These are phyloP conservation scores for Pilaira anomala DNA, from an alignment of 192 early-diverging fungal species.

Conservation along the genomic window DNA sequence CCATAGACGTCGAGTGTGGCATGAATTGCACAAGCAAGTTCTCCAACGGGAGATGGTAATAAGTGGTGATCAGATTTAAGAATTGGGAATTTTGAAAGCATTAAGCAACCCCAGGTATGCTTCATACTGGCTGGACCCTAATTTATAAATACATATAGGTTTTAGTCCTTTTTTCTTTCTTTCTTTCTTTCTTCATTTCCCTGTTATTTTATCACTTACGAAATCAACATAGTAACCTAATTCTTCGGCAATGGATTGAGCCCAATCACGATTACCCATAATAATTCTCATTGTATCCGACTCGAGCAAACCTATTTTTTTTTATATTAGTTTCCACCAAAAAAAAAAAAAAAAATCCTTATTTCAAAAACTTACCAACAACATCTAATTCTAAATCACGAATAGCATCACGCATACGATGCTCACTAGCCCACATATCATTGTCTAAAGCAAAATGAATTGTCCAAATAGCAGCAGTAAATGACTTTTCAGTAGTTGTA, in stretches of 20 bases:
- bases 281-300: slow-evolving; percentile 78
- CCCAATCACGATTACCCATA: slow-evolving; percentile 82
- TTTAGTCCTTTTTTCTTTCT: background rate
- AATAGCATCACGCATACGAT: slow-evolving; percentile 68
- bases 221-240: slow-evolving; percentile 77
- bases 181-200: too few relatives aligned
- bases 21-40: slow-evolving; percentile 82
- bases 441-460: slow-evolving; percentile 86
- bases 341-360: background rate
- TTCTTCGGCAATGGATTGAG: slow-evolving; percentile 74
- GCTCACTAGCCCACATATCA: slow-evolving; percentile 79
- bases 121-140: slow-evolving; percentile 76
- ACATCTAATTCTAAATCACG: slow-evolving; percentile 79
- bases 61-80: slow-evolving; percentile 67
- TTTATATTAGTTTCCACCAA: background rate
- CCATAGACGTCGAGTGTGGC: slow-evolving; percentile 84
- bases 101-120: slow-evolving; percentile 83
- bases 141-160: slow-evolving; percentile 1
- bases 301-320: slow-evolving; percentile 55
- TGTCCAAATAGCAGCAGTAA: slow-evolving; percentile 82
- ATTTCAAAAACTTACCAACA: slow-evolving; percentile 39
- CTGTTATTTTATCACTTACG: slow-evolving; percentile 28
- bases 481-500: slow-evolving; percentile 59
- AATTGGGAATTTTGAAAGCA: slow-evolving; percentile 87
- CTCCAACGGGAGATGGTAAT: slow-evolving; percentile 76